These are phyloP conservation scores for Bacidia rubella DNA, from an alignment of 495 filamentous ascomycete species.

Conservation along the genomic window DNA sequence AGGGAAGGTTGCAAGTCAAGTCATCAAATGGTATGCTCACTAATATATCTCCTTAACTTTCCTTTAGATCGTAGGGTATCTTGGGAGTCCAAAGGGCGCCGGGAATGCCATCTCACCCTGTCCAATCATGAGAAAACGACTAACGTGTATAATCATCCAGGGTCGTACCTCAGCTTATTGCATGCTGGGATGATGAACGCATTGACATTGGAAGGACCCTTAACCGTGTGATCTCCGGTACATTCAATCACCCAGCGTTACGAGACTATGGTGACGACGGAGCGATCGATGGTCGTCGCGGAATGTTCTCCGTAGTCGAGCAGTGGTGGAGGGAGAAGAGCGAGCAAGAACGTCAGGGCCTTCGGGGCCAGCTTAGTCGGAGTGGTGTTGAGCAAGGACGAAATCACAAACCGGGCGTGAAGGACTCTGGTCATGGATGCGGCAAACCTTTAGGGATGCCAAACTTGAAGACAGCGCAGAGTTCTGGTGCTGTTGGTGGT, in stretches of 20 bases:
- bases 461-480: slow-evolving; percentile 25
- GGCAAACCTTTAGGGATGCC: slow-evolving; percentile 54
- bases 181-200: slow-evolving; percentile 67
- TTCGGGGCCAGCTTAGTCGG: slow-evolving; percentile 59
- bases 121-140: not conserved
- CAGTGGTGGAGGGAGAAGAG: slow-evolving; percentile 64
- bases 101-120: too few species aligned
- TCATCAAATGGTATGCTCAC: slow-evolving; percentile 52
- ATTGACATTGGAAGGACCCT: slow-evolving; percentile 52
- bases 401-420: slow-evolving; percentile 76
- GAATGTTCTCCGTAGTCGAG: slow-evolving; percentile 66
- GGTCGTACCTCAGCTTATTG: slow-evolving; percentile 65
- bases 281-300: slow-evolving; percentile 51
- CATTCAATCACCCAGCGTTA: slow-evolving; percentile 79
- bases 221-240: slow-evolving; percentile 60
- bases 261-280: slow-evolving; percentile 57
- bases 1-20: slow-evolving; percentile 62
- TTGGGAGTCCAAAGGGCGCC: too few species aligned
- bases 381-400: slow-evolving; percentile 58
- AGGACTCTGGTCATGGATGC: slow-evolving; percentile 75
- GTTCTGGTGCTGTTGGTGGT: slow-evolving; percentile 25
- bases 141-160: not conserved
- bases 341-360: slow-evolving; percentile 43
- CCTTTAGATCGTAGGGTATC: too few species aligned
- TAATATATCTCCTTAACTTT: not conserved